Conservation (phyloP, 306 rosid species). For the Comarum palustre region DNA sequence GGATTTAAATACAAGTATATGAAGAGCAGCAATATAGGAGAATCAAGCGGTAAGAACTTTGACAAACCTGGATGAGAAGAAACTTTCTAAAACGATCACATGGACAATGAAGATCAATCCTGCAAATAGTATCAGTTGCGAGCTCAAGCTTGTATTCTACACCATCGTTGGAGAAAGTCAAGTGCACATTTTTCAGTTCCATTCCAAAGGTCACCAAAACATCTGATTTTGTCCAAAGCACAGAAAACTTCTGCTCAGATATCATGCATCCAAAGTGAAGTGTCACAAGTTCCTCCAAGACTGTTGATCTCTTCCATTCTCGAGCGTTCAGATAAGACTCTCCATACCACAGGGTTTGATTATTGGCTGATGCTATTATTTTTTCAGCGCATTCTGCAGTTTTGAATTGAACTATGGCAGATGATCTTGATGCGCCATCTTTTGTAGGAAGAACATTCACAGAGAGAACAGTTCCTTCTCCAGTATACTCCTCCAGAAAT, state of each 20-base stretch:
- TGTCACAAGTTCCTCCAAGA: constrained; percentile 16
- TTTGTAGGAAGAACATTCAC: constrained; percentile 24
- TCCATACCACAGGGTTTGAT: constrained; percentile 1
- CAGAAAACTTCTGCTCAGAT: constrained; percentile 41
- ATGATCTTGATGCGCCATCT: constrained; percentile 23
- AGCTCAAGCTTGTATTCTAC: constrained; percentile 45
- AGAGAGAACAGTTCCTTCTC: constrained; percentile 42
- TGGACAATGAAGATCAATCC: constrained; percentile 39
- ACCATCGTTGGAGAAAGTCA: constrained; percentile 28
- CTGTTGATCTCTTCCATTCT: constrained; percentile 1
- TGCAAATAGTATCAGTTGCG: constrained; percentile 39
- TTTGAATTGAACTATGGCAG: constrained; percentile 46
- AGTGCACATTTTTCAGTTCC: constrained; percentile 31
- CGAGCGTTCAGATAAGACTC: constrained; percentile 23
- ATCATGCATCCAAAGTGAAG: constrained; percentile 49
- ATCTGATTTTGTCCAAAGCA: constrained; percentile 44
- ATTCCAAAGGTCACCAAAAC: constrained; percentile 40
- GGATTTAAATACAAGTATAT: no score
- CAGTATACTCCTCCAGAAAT: constrained; percentile 43
- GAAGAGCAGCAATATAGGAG: no score
- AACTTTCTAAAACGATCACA: constrained; percentile 13
- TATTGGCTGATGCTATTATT: constrained; percentile 30
- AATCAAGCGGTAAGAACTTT: background rate
- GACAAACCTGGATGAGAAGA: constrained; percentile 55
- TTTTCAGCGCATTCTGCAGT: constrained; percentile 27